Evolutionary conservation across 129 eudicot genomes (phyloP).

Genomic region (Ambrosia trifida): DNA sequence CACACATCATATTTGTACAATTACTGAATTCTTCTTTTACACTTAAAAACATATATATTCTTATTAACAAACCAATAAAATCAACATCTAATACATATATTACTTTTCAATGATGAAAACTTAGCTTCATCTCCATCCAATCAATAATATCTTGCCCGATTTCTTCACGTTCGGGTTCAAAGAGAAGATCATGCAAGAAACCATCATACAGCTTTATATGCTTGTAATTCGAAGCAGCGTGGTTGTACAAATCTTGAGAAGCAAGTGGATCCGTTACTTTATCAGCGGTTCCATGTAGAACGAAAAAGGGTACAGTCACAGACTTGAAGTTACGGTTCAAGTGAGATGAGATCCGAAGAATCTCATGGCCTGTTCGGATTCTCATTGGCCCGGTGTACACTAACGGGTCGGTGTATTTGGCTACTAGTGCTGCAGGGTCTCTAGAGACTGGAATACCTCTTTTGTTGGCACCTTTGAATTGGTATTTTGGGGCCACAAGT

Average conservation of each 20-base stretch:
- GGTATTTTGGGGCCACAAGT: constrained; percentile 89
- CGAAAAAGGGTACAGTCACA: constrained; percentile 86
- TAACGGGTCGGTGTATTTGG: constrained; percentile 92
- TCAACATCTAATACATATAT: constrained; percentile 22
- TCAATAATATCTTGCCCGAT: constrained; percentile 85
- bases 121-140: constrained; percentile 81
- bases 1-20: too few species aligned
- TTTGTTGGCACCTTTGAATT: constrained; percentile 96
- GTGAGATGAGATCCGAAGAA: constrained; percentile 80
- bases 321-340: constrained; percentile 68
- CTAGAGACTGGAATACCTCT: constrained; percentile 90
- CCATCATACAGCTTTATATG: constrained; percentile 91
- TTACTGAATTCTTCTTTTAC: too few species aligned
- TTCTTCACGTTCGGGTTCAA: constrained; percentile 94
- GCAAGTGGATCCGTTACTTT: constrained; percentile 95
- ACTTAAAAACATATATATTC: neutral
- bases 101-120: constrained; percentile 24
- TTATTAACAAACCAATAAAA: constrained; percentile 20
- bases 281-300: constrained; percentile 94
- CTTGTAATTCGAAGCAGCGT: constrained; percentile 79
- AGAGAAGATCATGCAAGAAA: constrained; percentile 88
- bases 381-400: constrained; percentile 97
- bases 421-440: constrained; percentile 88
- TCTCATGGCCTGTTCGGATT: constrained; percentile 94
- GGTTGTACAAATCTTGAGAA: constrained; percentile 82